These are phyloP conservation scores for Grosmannia huntii DNA, from an alignment of 2,329 filamentous ascomycete genomes.

Conservation along the genomic window DNA sequence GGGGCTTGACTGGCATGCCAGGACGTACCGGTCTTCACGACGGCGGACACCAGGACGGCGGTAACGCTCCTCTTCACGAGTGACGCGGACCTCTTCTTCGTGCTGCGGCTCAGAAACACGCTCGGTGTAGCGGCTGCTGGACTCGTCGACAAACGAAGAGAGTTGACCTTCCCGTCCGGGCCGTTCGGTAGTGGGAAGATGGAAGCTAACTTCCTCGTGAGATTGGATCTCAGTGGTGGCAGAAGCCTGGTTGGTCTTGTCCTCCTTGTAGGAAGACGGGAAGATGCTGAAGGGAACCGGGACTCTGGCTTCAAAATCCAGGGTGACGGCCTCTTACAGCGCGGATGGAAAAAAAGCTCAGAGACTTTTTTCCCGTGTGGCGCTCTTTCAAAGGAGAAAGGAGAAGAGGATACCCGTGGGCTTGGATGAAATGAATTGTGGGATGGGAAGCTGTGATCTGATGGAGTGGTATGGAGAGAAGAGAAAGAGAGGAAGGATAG, in stretches of 20 bases:
- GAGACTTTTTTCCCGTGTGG: constrained; percentile 20
- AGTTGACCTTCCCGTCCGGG: constrained; percentile 97
- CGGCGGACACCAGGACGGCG: constrained; percentile 56
- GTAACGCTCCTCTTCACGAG: constrained; percentile 65
- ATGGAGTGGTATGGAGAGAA: constrained; percentile 10
- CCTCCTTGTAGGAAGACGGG: constrained; percentile 47
- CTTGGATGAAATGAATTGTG: background rate
- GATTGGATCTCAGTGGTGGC: constrained; percentile 39
- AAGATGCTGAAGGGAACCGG: constrained; percentile 99
- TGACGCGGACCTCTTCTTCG: constrained; percentile 78
- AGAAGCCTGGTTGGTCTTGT: constrained; percentile 20
- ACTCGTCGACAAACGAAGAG: constrained; percentile 46
- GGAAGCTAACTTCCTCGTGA: constrained; percentile 70
- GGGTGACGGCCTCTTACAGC: constrained; percentile 69
- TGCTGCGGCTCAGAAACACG: constrained; percentile 24
- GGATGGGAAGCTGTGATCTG: background rate
- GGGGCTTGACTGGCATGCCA: background rate
- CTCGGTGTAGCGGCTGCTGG: constrained; percentile 25
- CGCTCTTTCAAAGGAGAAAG: constrained; percentile 44
- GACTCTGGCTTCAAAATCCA: constrained; percentile 99
- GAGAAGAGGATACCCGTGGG: constrained; percentile 21
- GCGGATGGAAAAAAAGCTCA: constrained; percentile 43
- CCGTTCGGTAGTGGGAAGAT: constrained; percentile 67
- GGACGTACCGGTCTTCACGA: constrained; percentile 42
- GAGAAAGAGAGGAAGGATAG: constrained; percentile 9